These are phyloP conservation scores for Dendrobium chrysotoxum DNA, from an alignment of 106 monocot genomes.

Conservation along the genomic window DNA sequence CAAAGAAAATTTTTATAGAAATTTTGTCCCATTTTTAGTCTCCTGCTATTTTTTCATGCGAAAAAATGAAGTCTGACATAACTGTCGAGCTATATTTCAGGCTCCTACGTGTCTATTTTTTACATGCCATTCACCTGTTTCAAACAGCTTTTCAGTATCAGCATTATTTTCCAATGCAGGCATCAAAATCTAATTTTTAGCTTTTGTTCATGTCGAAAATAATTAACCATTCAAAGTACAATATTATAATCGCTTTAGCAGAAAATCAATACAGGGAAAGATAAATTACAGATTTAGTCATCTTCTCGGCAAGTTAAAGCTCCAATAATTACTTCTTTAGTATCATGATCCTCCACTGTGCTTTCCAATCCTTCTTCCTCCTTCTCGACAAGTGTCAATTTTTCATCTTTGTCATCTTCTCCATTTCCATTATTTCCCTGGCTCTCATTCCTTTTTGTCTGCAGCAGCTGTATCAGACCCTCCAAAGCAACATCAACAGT, in stretches of 20 bases:
- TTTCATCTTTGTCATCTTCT: not conserved
- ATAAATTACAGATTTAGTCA: not conserved
- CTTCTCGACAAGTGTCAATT: not conserved
- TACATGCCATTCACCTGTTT: too few species aligned
- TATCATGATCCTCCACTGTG: not conserved
- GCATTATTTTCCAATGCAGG: too few species aligned
- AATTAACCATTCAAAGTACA: not conserved
- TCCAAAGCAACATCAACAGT: constrained; percentile 6
- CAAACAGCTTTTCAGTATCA: too few species aligned
- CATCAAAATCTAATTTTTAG: too few species aligned
- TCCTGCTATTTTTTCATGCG: too few species aligned
- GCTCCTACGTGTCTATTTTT: too few species aligned
- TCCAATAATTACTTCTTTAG: not conserved
- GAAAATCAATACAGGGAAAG: not conserved
- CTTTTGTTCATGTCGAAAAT: too few species aligned
- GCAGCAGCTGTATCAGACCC: not conserved
- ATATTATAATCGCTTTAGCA: not conserved
- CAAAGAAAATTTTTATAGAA: too few species aligned
- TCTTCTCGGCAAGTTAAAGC: not conserved
- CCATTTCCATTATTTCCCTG: not conserved
- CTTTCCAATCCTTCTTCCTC: not conserved
- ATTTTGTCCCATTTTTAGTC: too few species aligned
- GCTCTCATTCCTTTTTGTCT: not conserved
- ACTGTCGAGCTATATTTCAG: too few species aligned
- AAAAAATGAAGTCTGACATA: too few species aligned